phyloP scores from a whole-genome alignment of 2,329 filamentous ascomycete species.

The Clonostachys rosea region DNA sequence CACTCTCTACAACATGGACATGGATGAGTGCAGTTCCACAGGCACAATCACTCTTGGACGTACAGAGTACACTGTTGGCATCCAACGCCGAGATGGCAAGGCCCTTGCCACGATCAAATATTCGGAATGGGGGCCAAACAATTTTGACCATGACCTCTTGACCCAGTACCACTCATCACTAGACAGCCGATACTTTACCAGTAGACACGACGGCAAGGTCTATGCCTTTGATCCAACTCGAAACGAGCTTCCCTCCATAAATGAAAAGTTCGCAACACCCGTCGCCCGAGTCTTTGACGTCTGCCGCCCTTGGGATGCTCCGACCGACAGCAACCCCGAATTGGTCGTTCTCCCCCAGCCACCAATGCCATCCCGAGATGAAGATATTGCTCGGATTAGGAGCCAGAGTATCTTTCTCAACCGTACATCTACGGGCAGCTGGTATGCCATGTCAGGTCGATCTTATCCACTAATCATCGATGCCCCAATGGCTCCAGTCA shows the following conservation, averaged over 20 bases:
- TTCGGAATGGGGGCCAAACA: slow-evolving; percentile 93
- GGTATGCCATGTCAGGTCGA: slow-evolving; percentile 88
- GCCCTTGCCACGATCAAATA: slow-evolving; percentile 87
- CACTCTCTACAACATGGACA: slow-evolving; percentile 59
- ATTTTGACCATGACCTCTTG: slow-evolving; percentile 80
- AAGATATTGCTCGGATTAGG: slow-evolving; percentile 44
- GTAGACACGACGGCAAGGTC: slow-evolving; percentile 77
- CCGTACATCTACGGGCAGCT: slow-evolving; percentile 78
- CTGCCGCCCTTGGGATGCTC: slow-evolving; percentile 65
- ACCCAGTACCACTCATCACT: slow-evolving; percentile 75
- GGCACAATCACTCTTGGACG: slow-evolving; percentile 80
- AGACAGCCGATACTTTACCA: slow-evolving; percentile 86
- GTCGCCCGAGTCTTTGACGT: slow-evolving; percentile 89
- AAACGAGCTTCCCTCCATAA: slow-evolving; percentile 55
- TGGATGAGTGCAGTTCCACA: slow-evolving; percentile 72
- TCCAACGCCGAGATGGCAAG: slow-evolving; percentile 70
- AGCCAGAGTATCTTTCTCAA: slow-evolving; percentile 77
- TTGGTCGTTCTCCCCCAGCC: slow-evolving; percentile 87
- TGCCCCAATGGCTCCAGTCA: slow-evolving; percentile 42
- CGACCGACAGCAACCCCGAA: slow-evolving; percentile 61
- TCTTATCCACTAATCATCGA: slow-evolving; percentile 83
- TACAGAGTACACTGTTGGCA: slow-evolving; percentile 85
- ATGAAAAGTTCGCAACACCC: slow-evolving; percentile 66
- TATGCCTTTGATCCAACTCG: slow-evolving; percentile 66
- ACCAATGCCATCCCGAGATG: slow-evolving; percentile 51